phyloP scores from a whole-genome alignment of 768 basidiomycete species.

The Fibroporia radiculosa region DNA sequence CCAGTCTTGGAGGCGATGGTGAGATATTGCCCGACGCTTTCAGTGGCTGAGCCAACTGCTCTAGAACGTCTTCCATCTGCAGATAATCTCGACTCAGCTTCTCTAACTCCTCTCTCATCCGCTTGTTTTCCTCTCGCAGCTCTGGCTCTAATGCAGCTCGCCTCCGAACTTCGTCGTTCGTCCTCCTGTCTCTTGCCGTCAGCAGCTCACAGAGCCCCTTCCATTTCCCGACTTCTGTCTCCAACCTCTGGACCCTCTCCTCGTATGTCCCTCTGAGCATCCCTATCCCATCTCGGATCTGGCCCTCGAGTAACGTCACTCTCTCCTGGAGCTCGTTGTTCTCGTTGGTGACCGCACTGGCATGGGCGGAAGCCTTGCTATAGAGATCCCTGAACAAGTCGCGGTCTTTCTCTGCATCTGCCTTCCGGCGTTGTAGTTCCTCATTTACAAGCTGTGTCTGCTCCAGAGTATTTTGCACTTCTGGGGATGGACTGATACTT shows the following conservation, averaged over 20 bases:
- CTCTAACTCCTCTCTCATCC: conserved; percentile 6
- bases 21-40: background rate
- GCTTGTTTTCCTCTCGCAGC: conserved; percentile 15
- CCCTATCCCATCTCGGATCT: conserved; percentile 46
- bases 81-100: conserved; percentile 9
- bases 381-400: conserved; percentile 24
- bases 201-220: conserved; percentile 27
- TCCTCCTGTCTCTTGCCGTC: conserved; percentile 11
- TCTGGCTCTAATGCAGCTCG: conserved; percentile 19
- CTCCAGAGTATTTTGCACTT: conserved; percentile 5
- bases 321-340: conserved; percentile 22
- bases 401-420: conserved; percentile 22
- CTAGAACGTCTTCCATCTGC: conserved; percentile 8
- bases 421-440: conserved; percentile 18
- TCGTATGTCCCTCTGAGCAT: conserved; percentile 44
- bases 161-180: conserved; percentile 17
- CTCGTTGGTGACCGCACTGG: conserved; percentile 18
- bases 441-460: conserved; percentile 20
- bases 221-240: conserved; percentile 41
- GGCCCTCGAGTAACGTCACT: conserved; percentile 29
- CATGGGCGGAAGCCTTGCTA: conserved; percentile 20
- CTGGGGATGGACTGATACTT: too few relatives aligned
- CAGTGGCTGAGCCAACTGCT: conserved; percentile 7
- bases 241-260: conserved; percentile 37
- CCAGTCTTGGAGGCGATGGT: background rate